A percentile compares a stretch with the other conserved stretches of the same genome.
These are phyloP conservation scores for Lentinula lateritia DNA, from an alignment of 768 basidiomycete species.

Conservation along the genomic window DNA sequence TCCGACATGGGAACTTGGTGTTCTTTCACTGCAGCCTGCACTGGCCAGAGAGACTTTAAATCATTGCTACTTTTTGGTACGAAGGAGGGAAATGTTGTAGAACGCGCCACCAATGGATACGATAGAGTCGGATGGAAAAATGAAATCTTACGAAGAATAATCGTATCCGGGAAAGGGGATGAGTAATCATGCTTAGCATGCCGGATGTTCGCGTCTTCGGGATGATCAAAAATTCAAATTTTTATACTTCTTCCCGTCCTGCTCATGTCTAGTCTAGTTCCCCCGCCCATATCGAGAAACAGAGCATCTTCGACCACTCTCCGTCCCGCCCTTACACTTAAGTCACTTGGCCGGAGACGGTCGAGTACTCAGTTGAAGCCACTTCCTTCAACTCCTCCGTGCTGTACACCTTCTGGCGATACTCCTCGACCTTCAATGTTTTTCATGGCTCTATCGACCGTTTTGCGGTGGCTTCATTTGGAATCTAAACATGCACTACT, in stretches of 20 bases:
- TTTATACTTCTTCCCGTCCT: conserved; percentile 11
- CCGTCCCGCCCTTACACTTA: conserved; percentile 43
- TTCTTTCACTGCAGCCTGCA: too few species aligned
- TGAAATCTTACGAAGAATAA: not conserved
- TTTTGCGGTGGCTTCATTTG: conserved; percentile 49
- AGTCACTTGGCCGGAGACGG: conserved; percentile 50
- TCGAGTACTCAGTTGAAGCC: conserved; percentile 41
- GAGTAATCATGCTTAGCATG: not conserved
- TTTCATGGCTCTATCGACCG: conserved; percentile 40
- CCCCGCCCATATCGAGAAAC: conserved; percentile 41
- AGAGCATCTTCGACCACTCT: conserved; percentile 59
- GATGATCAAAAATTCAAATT: not conserved
- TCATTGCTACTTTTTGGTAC: too few species aligned
- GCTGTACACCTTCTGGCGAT: conserved; percentile 3
- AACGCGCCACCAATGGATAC: too few species aligned
- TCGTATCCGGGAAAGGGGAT: not conserved
- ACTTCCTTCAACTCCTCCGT: conserved; percentile 14
- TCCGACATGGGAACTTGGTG: too few species aligned
- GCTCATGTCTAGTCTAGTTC: conserved; percentile 16
- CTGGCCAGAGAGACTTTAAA: too few species aligned
- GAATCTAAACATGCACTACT: conserved; percentile 31
- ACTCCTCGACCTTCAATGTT: conserved; percentile 39
- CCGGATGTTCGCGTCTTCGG: not conserved
- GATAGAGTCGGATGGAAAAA: too few species aligned
- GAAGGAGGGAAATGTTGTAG: too few species aligned